Base-by-base conservation (phyloP, 1,139 yeast genomes). In the Lodderomyces oxycetoniae region DNA sequence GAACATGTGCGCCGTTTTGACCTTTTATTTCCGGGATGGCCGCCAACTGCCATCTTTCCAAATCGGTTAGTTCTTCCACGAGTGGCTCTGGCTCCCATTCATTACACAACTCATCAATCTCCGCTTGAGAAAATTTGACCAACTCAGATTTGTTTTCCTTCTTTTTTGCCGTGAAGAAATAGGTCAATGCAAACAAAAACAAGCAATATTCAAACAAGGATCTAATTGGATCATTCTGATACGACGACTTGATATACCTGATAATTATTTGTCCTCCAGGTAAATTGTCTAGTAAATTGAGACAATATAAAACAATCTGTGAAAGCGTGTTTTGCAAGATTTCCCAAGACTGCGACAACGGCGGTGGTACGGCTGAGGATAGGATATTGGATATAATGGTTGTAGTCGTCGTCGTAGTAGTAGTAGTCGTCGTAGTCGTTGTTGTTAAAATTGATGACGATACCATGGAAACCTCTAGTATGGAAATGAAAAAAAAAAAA, bases 21-120 rank as follows among this genome's bases (percentile, higher is more conserved):
- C 85, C 84, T 28, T 70, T 55, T 17, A 87, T 63, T 17, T 73
- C 65, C 2, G 96, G 95, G 33, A 80, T 66, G 7, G 77, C 58
- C 11, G 71, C 67, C 35, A 83, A 52, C 44, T 77, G 75, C 84
- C 89, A 77, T 42, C 59, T 52, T 49, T 82, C 91, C 24, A 62
- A 58, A 3, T 63, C 67, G 16, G 60, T 50, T 11, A 82, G 54
- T 1, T 75, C 70, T 23, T 71, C 69, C 5, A 83, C 87, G 33
- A 91, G 59, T 1, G 95, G 86, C 49, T 77, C 91, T 0, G 98
- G 97, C 38, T 73, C 73, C 98, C 98, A 91, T 42, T 89, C 97
- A 16, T 75, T 81, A 36, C 86, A 77, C 42, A 91, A 71, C 38
- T 84, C 94, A 48, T 89, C 94, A 26, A 87, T 71, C 53, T 91